Evolutionary conservation across 306 rosid genomes (phyloP), one percentile per base, ranked within the genome.

Genomic region (Acacia confusa): DNA sequence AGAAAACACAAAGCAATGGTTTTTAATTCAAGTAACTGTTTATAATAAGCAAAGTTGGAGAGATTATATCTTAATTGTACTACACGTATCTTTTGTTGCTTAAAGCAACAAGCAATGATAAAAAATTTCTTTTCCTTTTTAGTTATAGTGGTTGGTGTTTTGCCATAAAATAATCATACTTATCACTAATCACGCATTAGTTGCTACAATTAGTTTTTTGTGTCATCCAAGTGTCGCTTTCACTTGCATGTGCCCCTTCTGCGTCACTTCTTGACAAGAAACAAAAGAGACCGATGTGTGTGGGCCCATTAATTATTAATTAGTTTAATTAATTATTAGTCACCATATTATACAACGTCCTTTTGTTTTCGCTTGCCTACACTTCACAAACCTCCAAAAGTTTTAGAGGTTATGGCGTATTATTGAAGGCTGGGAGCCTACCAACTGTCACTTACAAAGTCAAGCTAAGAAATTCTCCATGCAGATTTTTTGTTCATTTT

Each of bases 201-300:
- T 13, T 12, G 57, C 75, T 22, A 43, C 34, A 44, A 70, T 45
- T 61, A 7, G 73, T 69, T 72, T 25, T 61, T 27, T 27, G 7
- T 13, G 34, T 34, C 3, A 24, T 4, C 19, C 36, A 74, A 28
- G 73, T 70, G 95, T 92, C 94, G 74, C 78, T 84, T 86, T 89
- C 95, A 80, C 6, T 13, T 78, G 90, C 93, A 91, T 91, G 91
- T 86, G 94, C 90, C 60, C 60, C 79, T 82, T 79, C 76, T 72
- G 83, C 83, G 84, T 78, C 83, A 83, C 89, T 78, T 82, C 63
- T 84, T 22, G 57, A 57, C 55, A 72, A 17, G 24, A 38, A 45
- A 22, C 34, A 0, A 74, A 70, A 82, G 63, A 78, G 82, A 83
- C 82, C 79, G 83, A 81, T 83, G 85, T 80, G 70, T 79, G 83